Evolutionary conservation across 139 green algal species (phyloP).

Genomic region (Trebouxia sp.): DNA sequence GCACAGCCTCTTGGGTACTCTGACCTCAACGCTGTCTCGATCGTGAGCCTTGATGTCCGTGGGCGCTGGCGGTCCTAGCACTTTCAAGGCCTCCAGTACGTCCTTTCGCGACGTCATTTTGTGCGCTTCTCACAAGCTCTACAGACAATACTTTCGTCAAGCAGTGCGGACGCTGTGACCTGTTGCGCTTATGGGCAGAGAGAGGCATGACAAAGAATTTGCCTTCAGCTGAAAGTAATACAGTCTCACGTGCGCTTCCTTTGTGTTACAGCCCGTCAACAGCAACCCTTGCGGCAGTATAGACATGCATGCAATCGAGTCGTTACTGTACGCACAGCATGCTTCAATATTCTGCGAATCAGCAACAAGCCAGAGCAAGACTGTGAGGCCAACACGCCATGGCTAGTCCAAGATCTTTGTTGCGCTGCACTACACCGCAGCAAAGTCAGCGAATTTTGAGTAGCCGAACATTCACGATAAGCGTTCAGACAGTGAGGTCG

Average conservation of each 20-base stretch:
- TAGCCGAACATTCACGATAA: background rate
- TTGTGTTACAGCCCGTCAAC: too few species aligned
- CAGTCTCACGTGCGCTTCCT: background rate
- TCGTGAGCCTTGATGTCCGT: background rate
- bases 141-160: background rate
- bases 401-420: too few species aligned
- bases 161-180: background rate
- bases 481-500: too few species aligned
- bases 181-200: too few species aligned
- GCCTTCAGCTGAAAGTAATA: conserved; percentile 16
- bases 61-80: background rate
- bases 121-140: background rate
- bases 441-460: too few species aligned
- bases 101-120: background rate
- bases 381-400: too few species aligned
- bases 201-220: conserved; percentile 1
- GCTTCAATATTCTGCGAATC: too few species aligned
- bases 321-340: background rate
- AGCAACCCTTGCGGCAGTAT: too few species aligned
- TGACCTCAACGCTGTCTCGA: conserved; percentile 6
- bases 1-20: background rate
- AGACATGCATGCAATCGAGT: background rate
- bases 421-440: too few species aligned
- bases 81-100: background rate
- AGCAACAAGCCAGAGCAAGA: too few species aligned